Evolutionary conservation across 257 asterid genomes (phyloP).

Genomic region (Primulina tabacum): DNA sequence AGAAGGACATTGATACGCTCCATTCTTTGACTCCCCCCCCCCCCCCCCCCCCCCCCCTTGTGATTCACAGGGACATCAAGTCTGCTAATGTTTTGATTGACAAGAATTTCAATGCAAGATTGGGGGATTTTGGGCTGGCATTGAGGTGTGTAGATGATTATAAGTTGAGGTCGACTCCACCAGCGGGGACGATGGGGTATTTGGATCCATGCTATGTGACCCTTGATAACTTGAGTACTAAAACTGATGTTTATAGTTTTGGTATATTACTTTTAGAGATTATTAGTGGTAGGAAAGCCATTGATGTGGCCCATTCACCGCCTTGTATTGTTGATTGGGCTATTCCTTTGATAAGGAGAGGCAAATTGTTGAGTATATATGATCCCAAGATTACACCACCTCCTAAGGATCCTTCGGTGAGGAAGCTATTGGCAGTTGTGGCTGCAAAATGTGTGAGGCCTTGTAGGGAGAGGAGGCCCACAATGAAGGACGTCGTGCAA

Average conservation of each 20-base stretch:
- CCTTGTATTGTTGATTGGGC: slow-evolving; percentile 63
- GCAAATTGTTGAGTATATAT: slow-evolving; percentile 37
- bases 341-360: slow-evolving; percentile 46
- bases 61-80: slow-evolving; percentile 51
- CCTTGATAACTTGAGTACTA: slow-evolving; percentile 55
- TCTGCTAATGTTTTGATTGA: slow-evolving; percentile 55
- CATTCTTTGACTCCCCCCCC: slow-evolving; percentile 45
- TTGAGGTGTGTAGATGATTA: slow-evolving; percentile 44
- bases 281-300: slow-evolving; percentile 59
- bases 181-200: slow-evolving; percentile 64
- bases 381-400: slow-evolving; percentile 47
- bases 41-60: no score
- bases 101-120: slow-evolving; percentile 42
- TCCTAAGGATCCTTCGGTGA: slow-evolving; percentile 41
- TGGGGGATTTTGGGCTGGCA: slow-evolving; percentile 59
- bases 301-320: slow-evolving; percentile 47
- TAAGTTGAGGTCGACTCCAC: slow-evolving; percentile 52
- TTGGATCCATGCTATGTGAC: slow-evolving; percentile 56
- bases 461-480: slow-evolving; percentile 49
- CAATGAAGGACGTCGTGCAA: slow-evolving; percentile 46
- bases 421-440: slow-evolving; percentile 50
- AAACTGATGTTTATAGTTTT: slow-evolving; percentile 54
- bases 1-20: slow-evolving; percentile 42
- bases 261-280: slow-evolving; percentile 54
- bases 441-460: slow-evolving; percentile 62